Evolutionary conservation across 1,284 basidiomycete genomes (phyloP), one percentile per base, ranked within the genome.

Genomic region (Binderoboletus segoi): DNA sequence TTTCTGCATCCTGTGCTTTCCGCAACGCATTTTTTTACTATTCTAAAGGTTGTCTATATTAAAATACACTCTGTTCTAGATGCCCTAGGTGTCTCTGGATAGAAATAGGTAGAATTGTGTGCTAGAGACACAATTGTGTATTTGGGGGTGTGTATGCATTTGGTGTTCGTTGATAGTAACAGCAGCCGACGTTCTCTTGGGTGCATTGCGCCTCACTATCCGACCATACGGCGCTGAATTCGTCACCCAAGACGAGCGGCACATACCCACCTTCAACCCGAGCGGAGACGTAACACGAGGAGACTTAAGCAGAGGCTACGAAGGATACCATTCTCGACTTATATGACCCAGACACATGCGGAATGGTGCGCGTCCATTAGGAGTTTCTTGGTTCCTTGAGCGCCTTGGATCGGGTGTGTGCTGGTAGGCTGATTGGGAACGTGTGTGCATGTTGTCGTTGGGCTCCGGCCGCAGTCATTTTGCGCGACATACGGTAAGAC

Each of bases 401-500:
- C 33, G 13, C 13, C 4, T 35, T 15, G 13, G 8, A 16, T 35
- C 33, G 33, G 13, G 6, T 35, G 16, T 21, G 11, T 0, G 3
- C 18, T 6, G 8, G 2, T 37, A 18, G n/a, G n/a, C n/a, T n/a
- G n/a, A n/a, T n/a, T 12, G 13, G 13, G 33, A 35, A 16, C 33
- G 8, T 16, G 4, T 35, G 33, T 16, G 16, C 28, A 1, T 3
- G 13, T 41, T 51, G 16, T 60, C 87, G 85, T 50, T 89, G 83
- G 61, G 80, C 86, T 0, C n/a, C n/a, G n/a, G 81, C 84, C 0
- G 78, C 81, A 1, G 79, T 88, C 1, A 83, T 88, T 5, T 79
- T 89, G 73, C 77, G 73, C 88, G 44, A 82, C 85, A 3, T 89
- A 89, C 63, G 86, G 85, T 4, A 85, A 82, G 60, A 70, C 76